Evolutionary conservation across 495 filamentous ascomycete genomes (phyloP).

Genomic region (Lasiosphaeriaceae sp.): DNA sequence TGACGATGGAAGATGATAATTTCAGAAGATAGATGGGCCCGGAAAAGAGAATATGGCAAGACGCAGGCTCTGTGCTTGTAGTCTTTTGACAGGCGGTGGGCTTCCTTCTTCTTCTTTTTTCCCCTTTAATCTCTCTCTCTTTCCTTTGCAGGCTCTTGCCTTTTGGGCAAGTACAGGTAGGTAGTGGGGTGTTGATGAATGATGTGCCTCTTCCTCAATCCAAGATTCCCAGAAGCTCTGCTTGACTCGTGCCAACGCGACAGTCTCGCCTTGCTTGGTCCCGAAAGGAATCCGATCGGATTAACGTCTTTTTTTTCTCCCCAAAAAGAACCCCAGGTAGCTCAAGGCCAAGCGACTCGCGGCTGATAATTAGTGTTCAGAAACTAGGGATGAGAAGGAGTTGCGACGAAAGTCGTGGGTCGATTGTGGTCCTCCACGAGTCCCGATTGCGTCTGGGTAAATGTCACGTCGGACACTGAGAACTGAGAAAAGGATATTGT

Average conservation of each 20-base stretch:
- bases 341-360: no score
- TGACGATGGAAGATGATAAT: constrained; percentile 19
- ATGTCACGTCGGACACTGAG: background rate
- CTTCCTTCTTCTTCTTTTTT: constrained; percentile 7
- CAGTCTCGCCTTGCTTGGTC: background rate
- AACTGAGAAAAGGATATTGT: background rate
- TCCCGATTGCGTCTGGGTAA: background rate
- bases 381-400: background rate
- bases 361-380: background rate
- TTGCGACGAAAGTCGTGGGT: background rate
- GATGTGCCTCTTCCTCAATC: background rate
- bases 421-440: background rate
- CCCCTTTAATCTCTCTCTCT: background rate
- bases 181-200: background rate
- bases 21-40: constrained; percentile 13
- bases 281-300: background rate
- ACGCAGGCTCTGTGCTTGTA: constrained; percentile 29
- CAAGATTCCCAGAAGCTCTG: constrained; percentile 1
- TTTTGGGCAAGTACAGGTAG: constrained; percentile 12
- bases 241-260: constrained; percentile 8
- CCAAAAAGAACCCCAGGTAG: background rate
- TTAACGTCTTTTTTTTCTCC: background rate
- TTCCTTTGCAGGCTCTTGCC: constrained; percentile 4
- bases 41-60: constrained; percentile 22
- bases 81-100: constrained; percentile 21